Base-by-base conservation (phyloP, 2,329 filamentous ascomycete species). In the Penicillium sp. region DNA sequence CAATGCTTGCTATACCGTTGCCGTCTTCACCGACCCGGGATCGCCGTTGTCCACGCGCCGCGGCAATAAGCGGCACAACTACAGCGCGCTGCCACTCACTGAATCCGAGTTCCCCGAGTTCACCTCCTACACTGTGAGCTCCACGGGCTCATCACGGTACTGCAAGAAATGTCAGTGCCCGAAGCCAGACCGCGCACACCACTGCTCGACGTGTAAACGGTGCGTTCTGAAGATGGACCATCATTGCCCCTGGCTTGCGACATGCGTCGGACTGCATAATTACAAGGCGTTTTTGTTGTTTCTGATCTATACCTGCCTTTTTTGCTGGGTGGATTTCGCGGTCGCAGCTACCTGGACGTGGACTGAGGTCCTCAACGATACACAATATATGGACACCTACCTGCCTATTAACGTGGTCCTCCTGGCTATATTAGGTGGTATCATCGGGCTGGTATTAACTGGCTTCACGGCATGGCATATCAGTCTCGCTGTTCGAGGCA, bases 181-280 rank as follows among this genome's bases (percentile, higher is more conserved):
- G 58, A 99, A 99, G 77, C 94, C 94, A 39, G 94, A 99, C 75
- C 89, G 94, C 56, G 86, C 93, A 29, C 94, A 99, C 73, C 94
- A 99, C 77, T 99, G 94, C 80, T 95, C 90, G 10, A 95, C 91
- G 4, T 99, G 94, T 75, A 85, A 87, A 62, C 87, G 88, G 66
- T 99, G 94, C 71, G 92, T 99, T 24, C 80, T 99, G 71, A 99
- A 99, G 79, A 99, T 99, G 94, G 94, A 99, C 70, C 94, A 99
- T 72, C 94, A 99, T 76, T 99, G 94, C 71, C 94, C 94, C 15
- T 99, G 94, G 94, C 81, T 99, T 45, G 93, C 94, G 26, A 96
- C 90, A 4, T 99, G 94, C 72, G 89, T 99, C 54, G 94, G 94
- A 18, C 78, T 99, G 59, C 85, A 85, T 67, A 99, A 99, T 74